Evolutionary conservation across 2,329 filamentous ascomycete species (phyloP).

Genomic region (Ascochyta lentis): DNA sequence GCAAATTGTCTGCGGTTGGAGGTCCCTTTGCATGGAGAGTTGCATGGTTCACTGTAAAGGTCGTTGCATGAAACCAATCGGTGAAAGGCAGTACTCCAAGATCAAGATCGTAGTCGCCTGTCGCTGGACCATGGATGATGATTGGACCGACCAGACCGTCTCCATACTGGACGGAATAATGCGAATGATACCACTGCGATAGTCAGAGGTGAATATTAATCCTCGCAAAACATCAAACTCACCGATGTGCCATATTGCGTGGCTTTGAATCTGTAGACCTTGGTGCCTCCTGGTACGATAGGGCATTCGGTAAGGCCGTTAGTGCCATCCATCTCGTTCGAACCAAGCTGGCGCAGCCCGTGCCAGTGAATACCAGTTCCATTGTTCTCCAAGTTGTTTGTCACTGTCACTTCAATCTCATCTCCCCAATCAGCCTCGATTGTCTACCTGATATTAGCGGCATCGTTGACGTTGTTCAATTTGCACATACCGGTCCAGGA

Average conservation of each 20-base stretch:
- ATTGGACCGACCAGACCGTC: slow-evolving; percentile 52
- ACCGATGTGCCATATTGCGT: slow-evolving; percentile 47
- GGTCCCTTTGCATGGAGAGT: slow-evolving; percentile 48
- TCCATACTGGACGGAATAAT: slow-evolving; percentile 51
- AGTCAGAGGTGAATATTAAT: slow-evolving; percentile 45
- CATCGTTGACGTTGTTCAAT: not conserved
- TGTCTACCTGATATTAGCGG: slow-evolving; percentile 42
- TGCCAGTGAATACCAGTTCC: slow-evolving; percentile 62
- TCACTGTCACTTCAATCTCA: slow-evolving; percentile 48
- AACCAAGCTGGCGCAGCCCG: slow-evolving; percentile 54
- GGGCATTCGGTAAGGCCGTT: slow-evolving; percentile 69
- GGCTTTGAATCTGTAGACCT: slow-evolving; percentile 43
- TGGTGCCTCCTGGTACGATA: slow-evolving; percentile 63
- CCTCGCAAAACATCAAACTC: slow-evolving; percentile 38
- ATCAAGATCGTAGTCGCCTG: slow-evolving; percentile 53
- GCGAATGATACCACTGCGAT: slow-evolving; percentile 54
- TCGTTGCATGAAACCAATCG: slow-evolving; percentile 43
- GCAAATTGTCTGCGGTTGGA: slow-evolving; percentile 55
- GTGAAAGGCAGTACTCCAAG: slow-evolving; percentile 50
- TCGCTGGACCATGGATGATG: slow-evolving; percentile 51
- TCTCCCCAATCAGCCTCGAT: slow-evolving; percentile 54
- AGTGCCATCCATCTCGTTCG: slow-evolving; percentile 54
- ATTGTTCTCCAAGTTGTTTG: slow-evolving; percentile 48
- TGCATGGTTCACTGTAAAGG: slow-evolving; percentile 40
- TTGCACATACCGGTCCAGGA: slow-evolving; percentile 54